Conservation (phyloP, 129 eudicot species). For the Tagetes patula region DNA sequence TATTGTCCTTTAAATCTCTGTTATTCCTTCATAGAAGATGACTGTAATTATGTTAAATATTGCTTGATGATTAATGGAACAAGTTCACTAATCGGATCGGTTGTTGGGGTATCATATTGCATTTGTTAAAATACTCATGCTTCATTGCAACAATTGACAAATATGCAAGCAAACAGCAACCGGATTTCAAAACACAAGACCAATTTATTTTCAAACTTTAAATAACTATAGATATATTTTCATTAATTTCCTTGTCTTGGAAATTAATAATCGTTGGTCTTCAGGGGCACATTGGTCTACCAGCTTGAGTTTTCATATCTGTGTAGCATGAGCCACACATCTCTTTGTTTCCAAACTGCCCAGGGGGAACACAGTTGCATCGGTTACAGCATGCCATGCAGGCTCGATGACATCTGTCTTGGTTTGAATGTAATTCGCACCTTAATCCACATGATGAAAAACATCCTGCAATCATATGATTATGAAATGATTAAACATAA, state of each 20-base stretch:
- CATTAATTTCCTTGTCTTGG: background rate
- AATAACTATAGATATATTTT: background rate
- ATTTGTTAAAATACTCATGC: background rate
- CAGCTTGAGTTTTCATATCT: conserved; percentile 72
- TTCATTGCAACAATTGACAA: conserved; percentile 12
- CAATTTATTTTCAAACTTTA: conserved; percentile 17
- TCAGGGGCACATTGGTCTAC: conserved; percentile 77
- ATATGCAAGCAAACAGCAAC: conserved; percentile 10
- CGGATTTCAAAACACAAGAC: conserved; percentile 20
- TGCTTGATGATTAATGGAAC: background rate
- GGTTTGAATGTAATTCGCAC: conserved; percentile 60
- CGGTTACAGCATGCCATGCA: conserved; percentile 70
- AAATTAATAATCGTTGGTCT: conserved; percentile 4
- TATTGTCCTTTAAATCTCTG: background rate
- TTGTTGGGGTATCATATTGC: background rate
- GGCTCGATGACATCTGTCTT: conserved; percentile 56
- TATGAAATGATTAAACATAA: background rate
- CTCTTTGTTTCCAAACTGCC: conserved; percentile 62
- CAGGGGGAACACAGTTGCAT: conserved; percentile 98
- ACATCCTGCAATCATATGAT: conserved; percentile 44
- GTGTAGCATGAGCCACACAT: conserved; percentile 71
- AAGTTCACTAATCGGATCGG: background rate
- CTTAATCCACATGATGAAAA: conserved; percentile 55
- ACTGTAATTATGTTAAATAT: background rate
- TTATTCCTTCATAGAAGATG: background rate